Evolutionary conservation across 2,329 filamentous ascomycete species (phyloP), one percentile per base, ranked within the genome.

Genomic region (Neonectria faginata): DNA sequence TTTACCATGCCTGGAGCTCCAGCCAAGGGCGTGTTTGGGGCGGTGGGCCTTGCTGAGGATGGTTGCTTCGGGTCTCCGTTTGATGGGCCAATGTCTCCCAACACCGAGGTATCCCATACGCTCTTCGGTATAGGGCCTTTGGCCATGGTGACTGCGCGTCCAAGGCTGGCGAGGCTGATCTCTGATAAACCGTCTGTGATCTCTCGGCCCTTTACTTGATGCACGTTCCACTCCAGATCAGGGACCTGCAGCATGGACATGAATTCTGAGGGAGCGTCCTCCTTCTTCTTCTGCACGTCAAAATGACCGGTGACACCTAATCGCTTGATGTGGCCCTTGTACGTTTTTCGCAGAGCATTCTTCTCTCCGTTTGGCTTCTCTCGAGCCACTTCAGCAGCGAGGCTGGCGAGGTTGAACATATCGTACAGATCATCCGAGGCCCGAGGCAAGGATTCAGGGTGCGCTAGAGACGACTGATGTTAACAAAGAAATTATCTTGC

Each of bases 311-410:
- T 84, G 27, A 91, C 82, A 39, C 86, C 87, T 33, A 90, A 79
- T 50, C 84, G 85, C 80, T 90, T 90, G 75, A 91, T 88, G 69
- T 90, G 87, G 57, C 88, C 88, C 77, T 91, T 91, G 80, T 90
- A 91, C 16, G 88, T 90, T 75, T 90, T 90, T 27, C 88, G 84
- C 53, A 91, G 81, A 67, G 86, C 86, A 73, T 90, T 90, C 82
- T 90, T 90, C 76, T 89, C 86, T 68, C 88, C 88, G 74, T 89
- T 89, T 14, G 88, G 86, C 74, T 89, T 86, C 57, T 86, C 86
- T 65, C 88, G 84, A 65, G 88, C 88, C 44, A 90, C 87, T 68
- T 88, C 85, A 62, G 85, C 83, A 62, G 88, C 88, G 60, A 91
- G 83, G 57, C 77, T 79, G 52, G 82, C 81, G 68, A 91, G 78